Conservation (phyloP, 768 basidiomycete species). For the Trametes cingulata region DNA sequence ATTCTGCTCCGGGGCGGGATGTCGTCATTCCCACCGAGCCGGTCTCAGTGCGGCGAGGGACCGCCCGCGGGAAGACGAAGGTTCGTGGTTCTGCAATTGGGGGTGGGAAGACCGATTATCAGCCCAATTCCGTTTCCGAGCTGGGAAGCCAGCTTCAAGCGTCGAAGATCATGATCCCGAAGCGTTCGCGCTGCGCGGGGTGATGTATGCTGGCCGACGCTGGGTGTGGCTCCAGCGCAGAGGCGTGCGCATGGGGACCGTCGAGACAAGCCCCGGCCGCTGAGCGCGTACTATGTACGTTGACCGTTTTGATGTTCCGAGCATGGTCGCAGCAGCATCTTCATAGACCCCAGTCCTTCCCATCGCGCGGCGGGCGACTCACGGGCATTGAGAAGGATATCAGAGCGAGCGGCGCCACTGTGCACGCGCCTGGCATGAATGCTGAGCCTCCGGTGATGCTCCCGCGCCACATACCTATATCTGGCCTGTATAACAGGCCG, state of each 20-base stretch:
- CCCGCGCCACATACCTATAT: neutral
- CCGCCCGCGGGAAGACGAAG: neutral
- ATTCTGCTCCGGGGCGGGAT: neutral
- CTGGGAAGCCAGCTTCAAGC: neutral
- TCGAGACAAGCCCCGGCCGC: no score
- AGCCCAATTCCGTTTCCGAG: neutral
- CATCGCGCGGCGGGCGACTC: no score
- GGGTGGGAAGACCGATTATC: neutral
- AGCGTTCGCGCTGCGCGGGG: neutral
- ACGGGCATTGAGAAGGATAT: neutral
- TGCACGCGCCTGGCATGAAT: neutral
- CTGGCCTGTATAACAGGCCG: no score
- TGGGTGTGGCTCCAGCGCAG: no score
- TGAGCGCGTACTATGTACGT: no score
- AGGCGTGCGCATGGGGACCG: no score
- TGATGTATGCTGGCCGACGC: neutral
- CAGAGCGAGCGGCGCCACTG: neutral
- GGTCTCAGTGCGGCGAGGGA: constrained; percentile 17
- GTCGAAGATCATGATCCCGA: constrained; percentile 15
- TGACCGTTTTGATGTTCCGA: no score
- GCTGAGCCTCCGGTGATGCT: neutral
- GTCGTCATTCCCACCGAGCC: neutral
- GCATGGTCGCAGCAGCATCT: no score
- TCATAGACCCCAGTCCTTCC: no score
- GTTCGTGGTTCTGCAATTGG: neutral